Conservation (phyloP, 163 green algal genomes). For the Trebouxia gelatinosa region DNA sequence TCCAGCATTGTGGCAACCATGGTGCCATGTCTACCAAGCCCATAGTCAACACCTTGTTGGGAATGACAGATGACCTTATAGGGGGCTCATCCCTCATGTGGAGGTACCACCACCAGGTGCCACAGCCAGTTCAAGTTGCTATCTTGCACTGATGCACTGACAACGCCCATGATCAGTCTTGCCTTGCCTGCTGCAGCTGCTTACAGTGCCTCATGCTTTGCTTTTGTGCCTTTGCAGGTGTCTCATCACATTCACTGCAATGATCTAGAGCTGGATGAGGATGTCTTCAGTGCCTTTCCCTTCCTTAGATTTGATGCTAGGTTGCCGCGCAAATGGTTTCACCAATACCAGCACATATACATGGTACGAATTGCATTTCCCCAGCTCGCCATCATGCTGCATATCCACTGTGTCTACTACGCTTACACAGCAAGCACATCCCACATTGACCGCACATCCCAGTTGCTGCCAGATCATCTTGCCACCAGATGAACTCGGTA, state of each 20-base stretch:
- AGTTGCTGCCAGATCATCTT: too few relatives aligned
- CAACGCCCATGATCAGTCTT: too few relatives aligned
- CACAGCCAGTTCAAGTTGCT: too few relatives aligned
- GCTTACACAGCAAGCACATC: too few relatives aligned
- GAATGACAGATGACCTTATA: constrained; percentile 72
- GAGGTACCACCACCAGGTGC: constrained; percentile 79
- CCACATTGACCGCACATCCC: too few relatives aligned
- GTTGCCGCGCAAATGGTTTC: constrained; percentile 66
- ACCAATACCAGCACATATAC: constrained; percentile 85
- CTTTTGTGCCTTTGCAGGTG: too few relatives aligned
- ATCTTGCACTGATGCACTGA: neutral
- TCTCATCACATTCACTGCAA: constrained; percentile 92
- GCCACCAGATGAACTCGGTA: too few relatives aligned
- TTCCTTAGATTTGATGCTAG: constrained; percentile 79
- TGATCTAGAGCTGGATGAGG: constrained; percentile 79
- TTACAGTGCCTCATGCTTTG: neutral
- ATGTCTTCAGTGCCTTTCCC: constrained; percentile 76
- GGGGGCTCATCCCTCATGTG: constrained; percentile 80
- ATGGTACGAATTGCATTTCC: too few relatives aligned
- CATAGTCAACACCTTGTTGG: constrained; percentile 69
- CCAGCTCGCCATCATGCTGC: too few relatives aligned
- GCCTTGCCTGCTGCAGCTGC: neutral
- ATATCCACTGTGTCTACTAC: too few relatives aligned
- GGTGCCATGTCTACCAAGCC: constrained; percentile 78
- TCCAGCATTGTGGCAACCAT: constrained; percentile 89